Base-by-base conservation (phyloP, 257 asterid species). In the Scutellaria minor region DNA sequence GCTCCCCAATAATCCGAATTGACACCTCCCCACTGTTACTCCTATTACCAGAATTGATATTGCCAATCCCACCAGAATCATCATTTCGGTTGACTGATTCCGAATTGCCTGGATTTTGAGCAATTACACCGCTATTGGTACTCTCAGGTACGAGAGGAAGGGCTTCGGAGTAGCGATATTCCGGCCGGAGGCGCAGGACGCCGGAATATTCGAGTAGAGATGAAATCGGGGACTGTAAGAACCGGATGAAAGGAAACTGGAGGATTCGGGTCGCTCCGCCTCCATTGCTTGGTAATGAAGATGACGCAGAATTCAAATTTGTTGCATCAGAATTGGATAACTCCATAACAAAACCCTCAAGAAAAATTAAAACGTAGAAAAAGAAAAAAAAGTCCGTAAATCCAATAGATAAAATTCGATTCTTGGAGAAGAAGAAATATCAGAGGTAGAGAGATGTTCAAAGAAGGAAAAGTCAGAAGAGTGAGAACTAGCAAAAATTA, bases 201-300 rank as follows among this genome's bases (percentile, higher is more conserved):
- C 98, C 95, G 72, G 95, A 85, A 69, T 90, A 84, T 48, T 90
- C 95, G 2, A 92, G 85, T 55, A 90, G 62, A 35, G 97, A 82
- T 8, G 91, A 80, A 64, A 92, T 60, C 0, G 97, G 84, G 22
- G 84, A 80, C 66, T 62, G 79, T 11, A 80, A 13, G 81, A 80
- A 76, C 72, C 92, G 82, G 14, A 87, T 74, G 13, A 90, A 72
- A 41, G 88, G 82, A 64, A 83, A 78, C 64, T 77, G 89, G 52
- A 82, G 85, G 64, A 78, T 13, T 42, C 83, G 80, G 54, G 68
- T 59, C 20, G 64, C 53, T 57, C 72, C 46, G 20, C 85, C 64
- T 57, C 86, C 85, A 69, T 78, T 82, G 68, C 78, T 69, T 10
- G 91, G 69, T 8, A 83, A 75, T 6, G 83, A 50, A 12, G 79